Evolutionary conservation across 257 asterid genomes (phyloP).

Genomic region (Mitragyna speciosa): DNA sequence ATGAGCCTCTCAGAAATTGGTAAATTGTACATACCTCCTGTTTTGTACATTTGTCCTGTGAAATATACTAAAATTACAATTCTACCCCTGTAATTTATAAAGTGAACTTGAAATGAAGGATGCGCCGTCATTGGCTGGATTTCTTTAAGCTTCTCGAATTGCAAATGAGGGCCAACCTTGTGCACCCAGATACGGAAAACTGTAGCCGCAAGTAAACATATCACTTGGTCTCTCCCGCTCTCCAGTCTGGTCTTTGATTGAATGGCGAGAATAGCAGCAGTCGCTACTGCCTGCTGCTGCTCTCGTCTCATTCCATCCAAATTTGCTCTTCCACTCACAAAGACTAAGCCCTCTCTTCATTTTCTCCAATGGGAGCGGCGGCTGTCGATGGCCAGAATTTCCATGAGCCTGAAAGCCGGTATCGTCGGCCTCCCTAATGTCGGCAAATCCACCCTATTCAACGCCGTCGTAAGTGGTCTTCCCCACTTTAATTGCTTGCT

Average conservation of each 20-base stretch:
- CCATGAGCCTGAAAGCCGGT: slow-evolving; percentile 94
- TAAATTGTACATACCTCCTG: no score
- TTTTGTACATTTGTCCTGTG: no score
- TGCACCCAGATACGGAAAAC: no score
- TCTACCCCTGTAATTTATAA: no score
- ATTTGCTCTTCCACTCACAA: slow-evolving; percentile 41
- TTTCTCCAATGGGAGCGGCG: slow-evolving; percentile 58
- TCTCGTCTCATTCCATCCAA: slow-evolving; percentile 61
- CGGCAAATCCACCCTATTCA: slow-evolving; percentile 95
- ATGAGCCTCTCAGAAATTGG: no score
- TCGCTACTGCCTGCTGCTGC: slow-evolving; percentile 22
- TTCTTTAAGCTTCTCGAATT: no score
- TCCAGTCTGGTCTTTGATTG: background rate
- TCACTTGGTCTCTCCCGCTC: no score
- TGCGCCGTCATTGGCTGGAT: no score
- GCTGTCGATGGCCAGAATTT: slow-evolving; percentile 62
- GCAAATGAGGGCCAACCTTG: no score
- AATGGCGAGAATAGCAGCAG: slow-evolving; percentile 62
- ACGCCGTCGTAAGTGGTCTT: slow-evolving; percentile 74
- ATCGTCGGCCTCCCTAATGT: slow-evolving; percentile 98
- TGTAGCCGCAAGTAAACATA: no score
- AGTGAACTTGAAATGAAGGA: no score
- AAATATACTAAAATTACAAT: no score
- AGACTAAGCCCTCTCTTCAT: slow-evolving; percentile 28
- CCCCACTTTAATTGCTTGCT: background rate